A percentile compares a stretch with the other conserved stretches of the same genome.
These are phyloP conservation scores for Hypoxylon trugodes DNA, from an alignment of 495 filamentous ascomycete species.

Conservation along the genomic window DNA sequence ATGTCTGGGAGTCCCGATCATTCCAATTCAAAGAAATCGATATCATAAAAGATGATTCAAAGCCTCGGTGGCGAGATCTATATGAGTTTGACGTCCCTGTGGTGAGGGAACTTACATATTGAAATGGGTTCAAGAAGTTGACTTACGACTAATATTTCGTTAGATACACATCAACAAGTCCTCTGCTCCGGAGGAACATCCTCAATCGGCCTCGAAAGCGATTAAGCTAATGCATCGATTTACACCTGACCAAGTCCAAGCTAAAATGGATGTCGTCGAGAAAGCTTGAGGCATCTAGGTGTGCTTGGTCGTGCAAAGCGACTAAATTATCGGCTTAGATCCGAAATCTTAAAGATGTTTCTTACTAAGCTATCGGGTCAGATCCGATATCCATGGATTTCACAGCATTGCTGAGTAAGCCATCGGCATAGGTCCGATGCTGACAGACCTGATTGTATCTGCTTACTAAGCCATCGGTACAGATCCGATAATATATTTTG, in stretches of 20 bases:
- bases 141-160: background rate
- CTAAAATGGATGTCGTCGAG: slow-evolving; percentile 73
- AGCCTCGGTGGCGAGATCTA: slow-evolving; percentile 72
- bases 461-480: no score
- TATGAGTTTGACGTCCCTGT: slow-evolving; percentile 95
- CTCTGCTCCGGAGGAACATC: slow-evolving; percentile 54
- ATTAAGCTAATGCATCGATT: slow-evolving; percentile 88
- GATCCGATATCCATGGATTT: no score
- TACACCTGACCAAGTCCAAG: slow-evolving; percentile 71
- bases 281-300: slow-evolving; percentile 40
- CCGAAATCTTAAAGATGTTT: no score
- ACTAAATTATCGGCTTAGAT: no score
- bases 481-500: no score
- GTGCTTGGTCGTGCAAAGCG: background rate
- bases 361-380: no score
- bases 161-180: slow-evolving; percentile 74
- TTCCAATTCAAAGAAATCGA: slow-evolving; percentile 84
- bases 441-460: no score
- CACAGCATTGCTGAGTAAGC: no score
- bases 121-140: no score
- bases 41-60: slow-evolving; percentile 71
- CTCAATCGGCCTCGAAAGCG: slow-evolving; percentile 64
- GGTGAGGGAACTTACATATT: slow-evolving; percentile 47
- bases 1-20: slow-evolving; percentile 70
- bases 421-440: no score